Percentiles rank a stretch among this genome's conserved stretches.
phyloP scores from a whole-genome alignment of 1,284 basidiomycete genomes.

The Trichosporon sp. region DNA sequence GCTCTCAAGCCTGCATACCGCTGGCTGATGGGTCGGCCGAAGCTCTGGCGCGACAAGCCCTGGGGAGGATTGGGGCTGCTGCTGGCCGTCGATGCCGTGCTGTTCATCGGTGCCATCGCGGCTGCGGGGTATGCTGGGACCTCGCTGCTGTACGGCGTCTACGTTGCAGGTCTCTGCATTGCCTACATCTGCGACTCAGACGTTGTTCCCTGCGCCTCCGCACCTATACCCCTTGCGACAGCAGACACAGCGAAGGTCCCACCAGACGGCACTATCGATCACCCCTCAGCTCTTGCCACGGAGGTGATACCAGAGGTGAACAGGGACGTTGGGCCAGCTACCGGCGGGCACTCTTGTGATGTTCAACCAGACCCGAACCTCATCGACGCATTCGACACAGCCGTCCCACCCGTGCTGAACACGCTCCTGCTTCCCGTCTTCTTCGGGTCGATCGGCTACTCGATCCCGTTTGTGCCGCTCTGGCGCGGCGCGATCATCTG shows the following conservation, averaged over 20 bases:
- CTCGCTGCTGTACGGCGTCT: constrained; percentile 53
- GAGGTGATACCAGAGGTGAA: too few relatives aligned
- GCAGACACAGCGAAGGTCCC: too few relatives aligned
- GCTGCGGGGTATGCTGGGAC: constrained; percentile 46
- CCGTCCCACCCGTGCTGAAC: constrained; percentile 45
- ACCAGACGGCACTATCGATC: too few relatives aligned
- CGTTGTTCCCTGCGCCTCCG: neutral
- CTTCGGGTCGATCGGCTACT: constrained; percentile 58
- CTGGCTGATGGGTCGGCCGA: neutral
- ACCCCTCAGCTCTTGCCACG: too few relatives aligned
- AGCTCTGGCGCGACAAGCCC: constrained; percentile 9
- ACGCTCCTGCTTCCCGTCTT: constrained; percentile 56
- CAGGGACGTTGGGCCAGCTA: too few relatives aligned
- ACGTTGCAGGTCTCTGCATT: constrained; percentile 50
- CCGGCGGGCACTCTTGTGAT: too few relatives aligned
- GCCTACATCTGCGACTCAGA: constrained; percentile 24
- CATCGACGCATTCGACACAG: constrained; percentile 39
- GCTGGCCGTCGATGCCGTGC: constrained; percentile 29
- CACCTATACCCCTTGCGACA: too few relatives aligned
- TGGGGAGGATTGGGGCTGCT: constrained; percentile 28
- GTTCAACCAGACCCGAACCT: constrained; percentile 8
- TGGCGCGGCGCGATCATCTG: constrained; percentile 54
- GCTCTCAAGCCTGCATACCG: constrained; percentile 21
- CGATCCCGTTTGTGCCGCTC: constrained; percentile 56
- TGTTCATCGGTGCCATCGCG: constrained; percentile 38